phyloP scores from a whole-genome alignment of 2,329 filamentous ascomycete species.

The Hypoxylon sp. region DNA sequence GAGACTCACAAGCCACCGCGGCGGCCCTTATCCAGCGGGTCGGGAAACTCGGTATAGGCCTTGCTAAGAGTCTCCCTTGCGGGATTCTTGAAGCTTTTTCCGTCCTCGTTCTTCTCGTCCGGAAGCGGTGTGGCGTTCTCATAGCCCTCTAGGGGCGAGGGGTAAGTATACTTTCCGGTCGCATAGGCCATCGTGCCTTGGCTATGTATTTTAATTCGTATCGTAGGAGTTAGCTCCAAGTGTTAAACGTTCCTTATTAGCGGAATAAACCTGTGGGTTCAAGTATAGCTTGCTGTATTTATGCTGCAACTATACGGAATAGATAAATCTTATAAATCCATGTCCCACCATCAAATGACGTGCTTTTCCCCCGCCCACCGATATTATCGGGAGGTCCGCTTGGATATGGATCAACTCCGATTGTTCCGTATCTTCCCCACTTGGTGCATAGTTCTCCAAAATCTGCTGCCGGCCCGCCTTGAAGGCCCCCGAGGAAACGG shows the following conservation, averaged over 20 bases:
- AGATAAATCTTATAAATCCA: slow-evolving; percentile 17
- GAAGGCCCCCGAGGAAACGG: no score
- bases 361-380: slow-evolving; percentile 29
- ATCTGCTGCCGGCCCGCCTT: slow-evolving; percentile 5
- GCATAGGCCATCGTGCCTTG: slow-evolving; percentile 55
- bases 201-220: neutral
- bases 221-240: neutral
- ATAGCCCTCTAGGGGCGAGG: slow-evolving; percentile 70
- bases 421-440: slow-evolving; percentile 22
- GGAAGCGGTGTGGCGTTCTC: slow-evolving; percentile 68
- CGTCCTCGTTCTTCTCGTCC: slow-evolving; percentile 74
- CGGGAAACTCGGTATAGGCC: slow-evolving; percentile 77
- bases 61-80: slow-evolving; percentile 67
- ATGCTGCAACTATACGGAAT: neutral
- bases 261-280: neutral
- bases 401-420: slow-evolving; percentile 9
- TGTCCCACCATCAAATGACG: slow-evolving; percentile 23
- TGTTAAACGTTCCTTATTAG: neutral
- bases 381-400: slow-evolving; percentile 19
- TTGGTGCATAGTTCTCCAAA: slow-evolving; percentile 9
- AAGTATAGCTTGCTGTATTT: neutral
- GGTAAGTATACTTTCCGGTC: slow-evolving; percentile 56
- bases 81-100: slow-evolving; percentile 81
- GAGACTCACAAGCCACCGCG: slow-evolving; percentile 77
- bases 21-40: slow-evolving; percentile 74